A percentile compares a stretch with the other conserved stretches of the same genome.
These are phyloP conservation scores for Coffea eugenioides DNA, from an alignment of 257 asterid genomes.

Conservation along the genomic window DNA sequence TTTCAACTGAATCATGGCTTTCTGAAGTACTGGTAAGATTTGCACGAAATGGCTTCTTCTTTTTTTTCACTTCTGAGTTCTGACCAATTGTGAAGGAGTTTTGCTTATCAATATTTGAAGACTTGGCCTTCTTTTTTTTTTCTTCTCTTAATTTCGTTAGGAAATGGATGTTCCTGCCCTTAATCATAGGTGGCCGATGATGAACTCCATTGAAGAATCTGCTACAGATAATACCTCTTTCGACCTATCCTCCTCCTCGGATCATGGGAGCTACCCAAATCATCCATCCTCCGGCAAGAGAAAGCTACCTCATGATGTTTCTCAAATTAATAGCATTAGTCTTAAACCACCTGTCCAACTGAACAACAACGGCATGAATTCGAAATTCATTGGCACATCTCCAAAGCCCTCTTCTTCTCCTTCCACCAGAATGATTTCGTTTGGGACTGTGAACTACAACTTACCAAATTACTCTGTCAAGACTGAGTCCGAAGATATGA, in stretches of 20 bases:
- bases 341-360: background rate
- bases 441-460: background rate
- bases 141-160: background rate
- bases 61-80: background rate
- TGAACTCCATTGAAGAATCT: background rate
- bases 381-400: background rate
- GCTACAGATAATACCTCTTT: background rate
- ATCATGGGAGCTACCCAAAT: background rate
- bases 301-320: background rate
- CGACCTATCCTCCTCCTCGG: background rate
- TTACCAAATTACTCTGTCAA: background rate
- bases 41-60: too few relatives aligned
- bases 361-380: background rate
- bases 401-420: background rate
- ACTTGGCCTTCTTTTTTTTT: too few relatives aligned
- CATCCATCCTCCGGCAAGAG: too few relatives aligned
- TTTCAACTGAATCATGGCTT: slow-evolving; percentile 12
- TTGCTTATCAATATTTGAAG: background rate
- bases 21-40: slow-evolving; percentile 17
- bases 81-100: background rate
- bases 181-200: background rate
- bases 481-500: background rate
- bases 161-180: slow-evolving; percentile 7
- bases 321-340: background rate
- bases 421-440: background rate